These are phyloP conservation scores for Phytophthora pseudosyringae DNA, from an alignment of 352 stramenopile species.

Conservation along the genomic window DNA sequence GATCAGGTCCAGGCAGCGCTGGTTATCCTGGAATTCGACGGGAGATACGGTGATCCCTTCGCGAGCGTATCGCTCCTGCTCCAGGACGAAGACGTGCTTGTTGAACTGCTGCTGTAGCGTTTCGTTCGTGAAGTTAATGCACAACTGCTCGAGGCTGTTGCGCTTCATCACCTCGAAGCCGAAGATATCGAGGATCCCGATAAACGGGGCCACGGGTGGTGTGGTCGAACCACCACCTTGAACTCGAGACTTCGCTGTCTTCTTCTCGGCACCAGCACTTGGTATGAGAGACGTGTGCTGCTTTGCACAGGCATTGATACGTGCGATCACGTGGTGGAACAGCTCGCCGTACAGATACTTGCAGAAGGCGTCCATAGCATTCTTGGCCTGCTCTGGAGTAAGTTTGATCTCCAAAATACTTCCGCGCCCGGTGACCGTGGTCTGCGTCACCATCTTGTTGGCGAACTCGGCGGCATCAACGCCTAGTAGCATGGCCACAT, in stretches of 20 bases:
- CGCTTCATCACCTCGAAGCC: constrained; percentile 90
- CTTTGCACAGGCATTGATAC: constrained; percentile 79
- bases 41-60: constrained; percentile 80
- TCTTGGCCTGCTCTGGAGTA: constrained; percentile 75
- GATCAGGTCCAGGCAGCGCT: constrained; percentile 79
- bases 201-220: constrained; percentile 47
- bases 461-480: constrained; percentile 67
- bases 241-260: constrained; percentile 27
- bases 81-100: constrained; percentile 85
- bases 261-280: constrained; percentile 10
- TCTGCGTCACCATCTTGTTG: constrained; percentile 86
- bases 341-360: constrained; percentile 87
- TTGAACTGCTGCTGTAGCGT: constrained; percentile 92
- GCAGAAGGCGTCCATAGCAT: constrained; percentile 85
- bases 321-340: constrained; percentile 78
- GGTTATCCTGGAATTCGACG: constrained; percentile 88
- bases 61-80: constrained; percentile 79
- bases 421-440: constrained; percentile 75
- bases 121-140: constrained; percentile 94
- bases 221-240: constrained; percentile 11
- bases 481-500: constrained; percentile 64
- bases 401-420: constrained; percentile 82
- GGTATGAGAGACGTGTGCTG: constrained; percentile 50
- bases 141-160: constrained; percentile 91
- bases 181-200: constrained; percentile 93